These are phyloP conservation scores for Epichloe hybrida DNA, from an alignment of 2,329 filamentous ascomycete genomes.

Conservation along the genomic window DNA sequence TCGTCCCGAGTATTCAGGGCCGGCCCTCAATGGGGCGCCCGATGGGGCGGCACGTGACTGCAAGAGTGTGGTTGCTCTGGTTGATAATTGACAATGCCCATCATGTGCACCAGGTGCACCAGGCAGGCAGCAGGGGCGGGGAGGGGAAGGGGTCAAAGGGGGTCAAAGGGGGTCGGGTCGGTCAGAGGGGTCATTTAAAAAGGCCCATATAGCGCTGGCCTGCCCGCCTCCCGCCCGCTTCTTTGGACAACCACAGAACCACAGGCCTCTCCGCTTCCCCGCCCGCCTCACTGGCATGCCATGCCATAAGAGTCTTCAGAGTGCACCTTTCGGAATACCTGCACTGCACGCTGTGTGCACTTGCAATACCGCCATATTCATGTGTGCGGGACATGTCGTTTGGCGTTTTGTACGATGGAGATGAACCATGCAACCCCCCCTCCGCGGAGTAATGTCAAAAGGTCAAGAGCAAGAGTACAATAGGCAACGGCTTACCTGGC, in stretches of 20 bases:
- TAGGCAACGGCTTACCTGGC: slow-evolving; percentile 51
- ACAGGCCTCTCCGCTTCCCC: neutral
- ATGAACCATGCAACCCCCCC: neutral
- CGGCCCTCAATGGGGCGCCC: neutral
- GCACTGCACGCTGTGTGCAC: neutral
- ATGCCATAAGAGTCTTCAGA: neutral
- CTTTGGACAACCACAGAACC: slow-evolving; percentile 3
- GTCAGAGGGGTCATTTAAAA: slow-evolving; percentile 35
- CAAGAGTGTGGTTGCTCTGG: neutral
- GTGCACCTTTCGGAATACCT: neutral
- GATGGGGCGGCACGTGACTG: slow-evolving; percentile 5
- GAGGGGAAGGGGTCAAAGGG: too few species aligned
- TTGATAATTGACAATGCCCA: neutral
- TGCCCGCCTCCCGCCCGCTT: slow-evolving; percentile 24
- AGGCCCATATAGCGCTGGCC: slow-evolving; percentile 40
- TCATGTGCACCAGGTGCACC: too few species aligned
- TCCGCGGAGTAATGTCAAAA: neutral
- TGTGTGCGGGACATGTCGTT: neutral
- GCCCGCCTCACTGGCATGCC: neutral
- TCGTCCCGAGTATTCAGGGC: neutral
- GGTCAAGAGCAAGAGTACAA: neutral
- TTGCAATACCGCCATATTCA: neutral
- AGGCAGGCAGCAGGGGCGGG: too few species aligned
- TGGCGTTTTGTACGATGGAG: neutral
- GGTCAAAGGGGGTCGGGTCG: slow-evolving; percentile 6